A percentile compares a stretch with the other conserved stretches of the same genome.
phyloP scores from a whole-genome alignment of 148 eudicot species.

The Rheum nobile region DNA sequence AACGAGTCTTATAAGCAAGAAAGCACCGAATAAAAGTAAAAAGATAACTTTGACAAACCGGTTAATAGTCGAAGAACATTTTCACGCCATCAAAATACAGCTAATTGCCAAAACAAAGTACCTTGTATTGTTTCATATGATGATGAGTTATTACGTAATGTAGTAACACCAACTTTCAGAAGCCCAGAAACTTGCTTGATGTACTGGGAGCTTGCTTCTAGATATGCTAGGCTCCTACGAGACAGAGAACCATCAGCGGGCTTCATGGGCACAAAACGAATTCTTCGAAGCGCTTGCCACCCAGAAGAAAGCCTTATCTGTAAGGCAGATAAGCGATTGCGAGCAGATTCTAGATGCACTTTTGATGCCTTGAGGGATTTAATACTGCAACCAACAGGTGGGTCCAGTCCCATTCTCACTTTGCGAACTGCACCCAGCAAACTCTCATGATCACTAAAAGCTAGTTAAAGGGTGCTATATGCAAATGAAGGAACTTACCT shows the following conservation, averaged over 20 bases:
- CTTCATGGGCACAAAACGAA: slow-evolving; percentile 47
- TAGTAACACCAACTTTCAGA: slow-evolving; percentile 71
- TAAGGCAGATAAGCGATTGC: slow-evolving; percentile 34
- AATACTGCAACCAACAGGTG: slow-evolving; percentile 78
- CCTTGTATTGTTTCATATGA: slow-evolving; percentile 73
- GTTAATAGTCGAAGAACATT: neutral
- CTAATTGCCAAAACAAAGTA: slow-evolving; percentile 13
- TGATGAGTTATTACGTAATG: slow-evolving; percentile 56
- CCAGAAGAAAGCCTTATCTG: slow-evolving; percentile 50
- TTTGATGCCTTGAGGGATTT: slow-evolving; percentile 45
- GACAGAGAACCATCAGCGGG: slow-evolving; percentile 65
- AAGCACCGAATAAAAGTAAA: neutral
- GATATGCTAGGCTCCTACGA: slow-evolving; percentile 75
- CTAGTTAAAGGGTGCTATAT: neutral
- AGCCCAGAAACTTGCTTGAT: slow-evolving; percentile 84
- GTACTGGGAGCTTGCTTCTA: slow-evolving; percentile 76
- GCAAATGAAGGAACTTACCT: slow-evolving; percentile 31
- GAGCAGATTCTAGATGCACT: slow-evolving; percentile 40
- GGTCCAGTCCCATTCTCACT: slow-evolving; percentile 76
- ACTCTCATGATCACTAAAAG: slow-evolving; percentile 6
- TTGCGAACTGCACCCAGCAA: slow-evolving; percentile 53
- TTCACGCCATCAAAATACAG: neutral
- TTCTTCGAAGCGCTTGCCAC: slow-evolving; percentile 56
- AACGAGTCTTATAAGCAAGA: neutral
- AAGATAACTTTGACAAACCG: neutral